phyloP scores from a whole-genome alignment of 106 monocot genomes.

The Gastrodia elata region DNA sequence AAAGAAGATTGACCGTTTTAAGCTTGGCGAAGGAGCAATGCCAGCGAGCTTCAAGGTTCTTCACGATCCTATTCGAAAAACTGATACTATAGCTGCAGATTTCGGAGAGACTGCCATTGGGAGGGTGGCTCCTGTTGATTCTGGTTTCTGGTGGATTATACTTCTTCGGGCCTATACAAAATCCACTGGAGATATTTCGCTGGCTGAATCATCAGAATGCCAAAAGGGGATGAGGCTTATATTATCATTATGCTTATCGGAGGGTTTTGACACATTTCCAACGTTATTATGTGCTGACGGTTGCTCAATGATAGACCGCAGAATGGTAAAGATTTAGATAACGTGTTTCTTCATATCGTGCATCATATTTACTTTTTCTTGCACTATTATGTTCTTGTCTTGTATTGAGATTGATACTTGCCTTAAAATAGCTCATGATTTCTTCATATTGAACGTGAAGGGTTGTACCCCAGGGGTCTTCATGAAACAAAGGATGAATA shows the following conservation, averaged over 20 bases:
- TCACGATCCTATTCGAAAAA: constrained; percentile 15
- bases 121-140: constrained; percentile 29
- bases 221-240: constrained; percentile 38
- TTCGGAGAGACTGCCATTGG: constrained; percentile 34
- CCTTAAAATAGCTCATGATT: too few relatives aligned
- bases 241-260: constrained; percentile 25
- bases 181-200: constrained; percentile 21
- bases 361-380: too few relatives aligned
- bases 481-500: too few relatives aligned
- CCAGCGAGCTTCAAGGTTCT: constrained; percentile 37
- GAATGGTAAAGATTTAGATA: constrained; percentile 20
- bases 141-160: constrained; percentile 41
- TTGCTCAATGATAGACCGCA: constrained; percentile 34
- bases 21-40: constrained; percentile 34
- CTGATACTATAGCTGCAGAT: constrained; percentile 25
- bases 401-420: too few relatives aligned
- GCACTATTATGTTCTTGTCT: too few relatives aligned
- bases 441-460: too few relatives aligned
- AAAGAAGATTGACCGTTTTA: constrained; percentile 29
- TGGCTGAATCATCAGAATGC: constrained; percentile 24
- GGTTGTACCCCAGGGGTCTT: too few relatives aligned
- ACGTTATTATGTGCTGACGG: constrained; percentile 41
- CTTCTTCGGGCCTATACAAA: constrained; percentile 30
- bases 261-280: constrained; percentile 32
- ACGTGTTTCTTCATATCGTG: too few relatives aligned